Percentiles rank a stretch among this genome's conserved stretches.
These are phyloP conservation scores for Fragaria ananassa DNA, from an alignment of 306 rosid species.

Conservation along the genomic window DNA sequence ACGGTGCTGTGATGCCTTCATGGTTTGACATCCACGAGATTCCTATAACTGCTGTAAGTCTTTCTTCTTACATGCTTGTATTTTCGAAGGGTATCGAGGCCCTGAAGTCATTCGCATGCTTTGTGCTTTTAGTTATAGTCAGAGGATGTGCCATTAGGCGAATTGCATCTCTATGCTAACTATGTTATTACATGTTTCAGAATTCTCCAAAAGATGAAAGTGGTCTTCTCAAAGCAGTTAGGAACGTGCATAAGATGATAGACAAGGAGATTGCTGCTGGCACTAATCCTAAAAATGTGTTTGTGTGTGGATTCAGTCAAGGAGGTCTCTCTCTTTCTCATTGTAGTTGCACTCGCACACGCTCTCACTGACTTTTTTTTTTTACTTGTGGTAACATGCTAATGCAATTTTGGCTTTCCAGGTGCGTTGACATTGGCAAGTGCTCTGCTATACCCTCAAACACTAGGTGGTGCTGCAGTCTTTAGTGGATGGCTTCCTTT, in stretches of 20 bases:
- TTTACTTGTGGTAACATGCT: conserved; percentile 10
- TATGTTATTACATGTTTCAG: conserved; percentile 34
- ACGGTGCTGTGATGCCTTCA: conserved; percentile 75
- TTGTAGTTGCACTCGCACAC: not conserved
- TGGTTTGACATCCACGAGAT: conserved; percentile 86
- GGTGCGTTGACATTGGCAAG: conserved; percentile 90
- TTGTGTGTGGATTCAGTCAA: conserved; percentile 92
- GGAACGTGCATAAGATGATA: conserved; percentile 68
- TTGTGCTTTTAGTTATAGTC: not conserved
- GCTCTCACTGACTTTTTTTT: not conserved
- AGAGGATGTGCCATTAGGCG: not conserved
- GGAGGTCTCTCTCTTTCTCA: conserved; percentile 55
- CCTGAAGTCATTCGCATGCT: not conserved
- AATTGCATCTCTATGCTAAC: not conserved
- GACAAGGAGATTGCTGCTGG: conserved; percentile 85
- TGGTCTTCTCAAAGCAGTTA: conserved; percentile 69
- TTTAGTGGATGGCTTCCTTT: conserved; percentile 94
- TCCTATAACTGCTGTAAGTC: conserved; percentile 68
- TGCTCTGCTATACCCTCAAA: conserved; percentile 79
- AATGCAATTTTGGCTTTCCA: conserved; percentile 26
- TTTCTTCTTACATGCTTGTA: not conserved
- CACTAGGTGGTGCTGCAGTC: conserved; percentile 85
- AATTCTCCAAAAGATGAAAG: conserved; percentile 67
- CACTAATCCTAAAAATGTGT: conserved; percentile 65
- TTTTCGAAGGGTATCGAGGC: not conserved